A percentile compares a stretch with the other conserved stretches of the same genome.
These are phyloP conservation scores for Saccharomycopsis sp. DNA, from an alignment of 805 yeast genomes.

Conservation along the genomic window DNA sequence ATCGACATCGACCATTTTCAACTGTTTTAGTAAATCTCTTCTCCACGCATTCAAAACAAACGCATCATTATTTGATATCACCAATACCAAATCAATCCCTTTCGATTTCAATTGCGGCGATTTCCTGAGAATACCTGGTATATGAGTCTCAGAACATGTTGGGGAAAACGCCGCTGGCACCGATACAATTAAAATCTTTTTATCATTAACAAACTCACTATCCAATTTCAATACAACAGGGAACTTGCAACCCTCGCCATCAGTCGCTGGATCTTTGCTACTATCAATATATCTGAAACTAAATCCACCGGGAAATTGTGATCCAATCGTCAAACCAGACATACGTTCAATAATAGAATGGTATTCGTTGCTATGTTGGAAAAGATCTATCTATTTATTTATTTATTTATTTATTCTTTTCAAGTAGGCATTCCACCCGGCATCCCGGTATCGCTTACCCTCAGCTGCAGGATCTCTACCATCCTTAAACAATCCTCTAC, in stretches of 20 bases:
- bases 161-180: conserved; percentile 91
- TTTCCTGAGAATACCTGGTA: conserved; percentile 57
- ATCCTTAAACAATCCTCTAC: conserved; percentile 91
- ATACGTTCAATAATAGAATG: too few relatives aligned
- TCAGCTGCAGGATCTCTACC: conserved; percentile 88
- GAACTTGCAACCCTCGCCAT: conserved; percentile 10
- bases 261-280: background rate
- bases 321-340: background rate
- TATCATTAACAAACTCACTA: conserved; percentile 23
- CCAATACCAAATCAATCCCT: conserved; percentile 57
- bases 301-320: conserved; percentile 6
- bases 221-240: conserved; percentile 7
- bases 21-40: conserved; percentile 30
- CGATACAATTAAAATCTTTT: conserved; percentile 61
- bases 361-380: too few relatives aligned
- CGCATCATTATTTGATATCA: conserved; percentile 63
- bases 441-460: conserved; percentile 81
- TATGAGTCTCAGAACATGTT: conserved; percentile 64
- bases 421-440: conserved; percentile 92
- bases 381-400: too few relatives aligned
- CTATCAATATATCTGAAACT: conserved; percentile 11
- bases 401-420: conserved; percentile 28
- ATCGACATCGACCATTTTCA: conserved; percentile 24
- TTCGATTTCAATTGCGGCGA: conserved; percentile 45
- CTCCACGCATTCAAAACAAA: conserved; percentile 70